A percentile compares a stretch with the other conserved stretches of the same genome.
phyloP scores from a whole-genome alignment of 257 asterid genomes.

The Asclepias syriaca region DNA sequence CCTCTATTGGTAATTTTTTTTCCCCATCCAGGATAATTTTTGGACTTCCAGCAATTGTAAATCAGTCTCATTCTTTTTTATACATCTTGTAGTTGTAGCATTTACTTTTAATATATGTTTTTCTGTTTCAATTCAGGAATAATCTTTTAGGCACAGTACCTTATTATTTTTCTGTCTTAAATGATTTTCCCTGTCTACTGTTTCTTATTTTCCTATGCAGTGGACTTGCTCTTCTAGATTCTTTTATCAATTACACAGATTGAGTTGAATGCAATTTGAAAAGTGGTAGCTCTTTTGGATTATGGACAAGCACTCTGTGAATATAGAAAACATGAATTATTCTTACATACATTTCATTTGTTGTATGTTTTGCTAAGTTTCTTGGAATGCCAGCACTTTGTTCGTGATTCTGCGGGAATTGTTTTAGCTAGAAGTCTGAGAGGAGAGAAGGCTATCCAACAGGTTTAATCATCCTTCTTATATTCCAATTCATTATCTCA shows the following conservation, averaged over 20 bases:
- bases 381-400: background rate
- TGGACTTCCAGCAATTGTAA: conserved; percentile 10
- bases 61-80: conserved; percentile 13
- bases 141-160: background rate
- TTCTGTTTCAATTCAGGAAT: background rate
- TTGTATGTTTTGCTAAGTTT: background rate
- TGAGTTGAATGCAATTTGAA: background rate
- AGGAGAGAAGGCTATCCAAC: background rate
- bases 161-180: background rate
- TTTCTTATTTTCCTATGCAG: background rate
- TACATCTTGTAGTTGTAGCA: conserved; percentile 7
- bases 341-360: background rate
- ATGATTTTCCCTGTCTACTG: background rate
- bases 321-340: background rate
- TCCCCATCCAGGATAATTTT: conserved; percentile 13
- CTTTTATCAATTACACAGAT: background rate
- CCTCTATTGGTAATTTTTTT: conserved; percentile 7
- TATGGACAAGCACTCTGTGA: background rate
- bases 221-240: background rate
- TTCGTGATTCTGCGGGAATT: background rate
- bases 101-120: too few relatives aligned
- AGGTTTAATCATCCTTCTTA: background rate
- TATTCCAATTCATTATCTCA: background rate
- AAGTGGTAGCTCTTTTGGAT: conserved; percentile 7
- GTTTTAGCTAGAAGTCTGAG: background rate